These are phyloP conservation scores for Epichloe aotearoae DNA, from an alignment of 2,329 filamentous ascomycete genomes.

Conservation along the genomic window DNA sequence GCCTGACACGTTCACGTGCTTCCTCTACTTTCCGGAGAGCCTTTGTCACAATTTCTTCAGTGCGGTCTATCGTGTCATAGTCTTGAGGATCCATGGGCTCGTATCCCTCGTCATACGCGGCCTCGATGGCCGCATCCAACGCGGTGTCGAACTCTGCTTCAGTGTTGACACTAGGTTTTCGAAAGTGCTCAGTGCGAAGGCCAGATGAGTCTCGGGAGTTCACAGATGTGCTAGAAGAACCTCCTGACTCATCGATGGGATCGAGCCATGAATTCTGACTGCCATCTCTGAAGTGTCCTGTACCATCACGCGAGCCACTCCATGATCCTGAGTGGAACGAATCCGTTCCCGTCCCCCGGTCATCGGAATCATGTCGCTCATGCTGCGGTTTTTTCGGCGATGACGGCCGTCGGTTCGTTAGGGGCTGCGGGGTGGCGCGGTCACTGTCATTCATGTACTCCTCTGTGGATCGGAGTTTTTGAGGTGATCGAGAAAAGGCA, in stretches of 20 bases:
- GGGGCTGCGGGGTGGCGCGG: conserved; percentile 58
- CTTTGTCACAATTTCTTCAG: conserved; percentile 36
- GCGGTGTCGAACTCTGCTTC: conserved; percentile 91
- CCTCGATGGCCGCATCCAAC: conserved; percentile 87
- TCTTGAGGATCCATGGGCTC: conserved; percentile 51
- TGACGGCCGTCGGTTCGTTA: conserved; percentile 49
- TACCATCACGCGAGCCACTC: conserved; percentile 10
- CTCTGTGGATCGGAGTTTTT: conserved; percentile 16
- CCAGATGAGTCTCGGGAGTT: conserved; percentile 68
- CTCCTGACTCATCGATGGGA: conserved; percentile 80
- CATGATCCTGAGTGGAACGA: conserved; percentile 9
- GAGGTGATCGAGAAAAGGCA: conserved; percentile 38
- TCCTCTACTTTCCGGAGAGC: conserved; percentile 56
- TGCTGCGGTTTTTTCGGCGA: conserved; percentile 25
- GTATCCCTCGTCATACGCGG: conserved; percentile 84
- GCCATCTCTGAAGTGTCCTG: conserved; percentile 38
- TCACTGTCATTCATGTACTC: conserved; percentile 32
- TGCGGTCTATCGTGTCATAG: conserved; percentile 19
- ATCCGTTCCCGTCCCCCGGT: conserved; percentile 4
- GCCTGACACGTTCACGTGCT: conserved; percentile 61
- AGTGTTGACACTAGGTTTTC: conserved; percentile 55
- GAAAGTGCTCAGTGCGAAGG: conserved; percentile 55
- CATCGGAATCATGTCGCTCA: conserved; percentile 9
- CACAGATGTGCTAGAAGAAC: conserved; percentile 60
- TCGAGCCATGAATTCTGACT: conserved; percentile 88